Base-by-base conservation (phyloP, 768 basidiomycete genomes). In the Infundibulicybe gibba region DNA sequence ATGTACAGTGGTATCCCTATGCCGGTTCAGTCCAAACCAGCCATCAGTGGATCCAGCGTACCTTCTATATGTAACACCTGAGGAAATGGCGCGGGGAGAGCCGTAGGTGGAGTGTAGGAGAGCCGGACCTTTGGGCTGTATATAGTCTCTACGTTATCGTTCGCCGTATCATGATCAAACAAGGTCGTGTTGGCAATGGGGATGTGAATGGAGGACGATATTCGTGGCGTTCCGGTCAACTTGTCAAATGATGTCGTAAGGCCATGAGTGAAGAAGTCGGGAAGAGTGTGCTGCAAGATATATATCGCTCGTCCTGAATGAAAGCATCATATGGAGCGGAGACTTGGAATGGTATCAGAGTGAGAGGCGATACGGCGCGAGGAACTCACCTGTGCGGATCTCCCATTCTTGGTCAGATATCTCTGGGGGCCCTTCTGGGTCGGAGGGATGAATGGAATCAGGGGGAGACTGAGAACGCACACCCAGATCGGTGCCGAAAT, bases 401-500 rank as follows among this genome's bases (percentile, higher is more conserved):
- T 87, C 80, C 87, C 87, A 90, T 54, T 90, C 88, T 6, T 72
- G 69, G 60, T 90, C 88, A 1, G 85, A 77, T 6, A 89, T 56
- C 50, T 71, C 59, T 4, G 54, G 59, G 6, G 57, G 59, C 0
- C 50, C 37, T 38, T 57, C 25, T n/a, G 57, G 49, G 12, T 59
- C 52, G 32, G 60, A 57, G 13, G 63, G 57, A 10, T 66, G 61
- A 14, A 50, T 42, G 0, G 68, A 61, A 45, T 73, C 67, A 2
- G 69, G 67, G 30, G 71, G 68, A 41, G 53, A 57, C 20, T 56
- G 50, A 5, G 66, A 66, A 30, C 66, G 64, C 3, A 71, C 52
- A 1, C 68, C 71, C 13, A 73, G 62, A 30, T 62, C 21, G 17
- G 69, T 63, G 35, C 25, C 25, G 8, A 25, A 25, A 25, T 25